These are phyloP conservation scores for Fusarium scirpi DNA, from an alignment of 2,329 filamentous ascomycete species.

Conservation along the genomic window DNA sequence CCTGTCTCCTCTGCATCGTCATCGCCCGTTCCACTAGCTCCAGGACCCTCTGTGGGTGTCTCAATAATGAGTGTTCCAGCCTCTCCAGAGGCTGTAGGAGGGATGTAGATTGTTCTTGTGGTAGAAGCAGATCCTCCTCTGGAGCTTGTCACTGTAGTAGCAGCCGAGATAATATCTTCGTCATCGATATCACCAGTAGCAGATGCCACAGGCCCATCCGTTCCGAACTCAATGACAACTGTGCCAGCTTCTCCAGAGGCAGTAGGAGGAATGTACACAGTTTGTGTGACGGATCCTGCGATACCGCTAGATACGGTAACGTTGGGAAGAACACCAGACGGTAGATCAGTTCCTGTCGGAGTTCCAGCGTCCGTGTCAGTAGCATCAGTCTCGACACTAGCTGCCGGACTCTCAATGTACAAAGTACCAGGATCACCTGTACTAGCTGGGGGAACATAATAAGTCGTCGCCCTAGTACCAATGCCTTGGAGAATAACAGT, in stretches of 20 bases:
- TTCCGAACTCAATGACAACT: constrained; percentile 6
- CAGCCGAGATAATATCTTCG: not conserved
- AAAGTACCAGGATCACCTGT: constrained; percentile 2
- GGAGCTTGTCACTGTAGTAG: not conserved
- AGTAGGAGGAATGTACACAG: constrained; percentile 10
- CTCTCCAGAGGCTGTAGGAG: not conserved
- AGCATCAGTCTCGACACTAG: not conserved
- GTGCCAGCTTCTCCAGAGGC: constrained; percentile 7
- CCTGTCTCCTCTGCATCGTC: accelerated
- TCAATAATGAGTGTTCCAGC: constrained; percentile 2
- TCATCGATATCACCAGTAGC: not conserved
- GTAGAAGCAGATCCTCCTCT: too few relatives aligned
- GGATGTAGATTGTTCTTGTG: not conserved
- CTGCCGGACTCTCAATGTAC: not conserved
- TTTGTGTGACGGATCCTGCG: not conserved
- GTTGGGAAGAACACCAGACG: not conserved
- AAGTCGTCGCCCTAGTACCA: not conserved
- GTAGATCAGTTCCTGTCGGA: not conserved
- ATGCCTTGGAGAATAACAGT: constrained; percentile 4
- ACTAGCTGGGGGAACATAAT: not conserved
- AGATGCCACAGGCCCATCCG: not conserved
- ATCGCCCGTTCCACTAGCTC: not conserved
- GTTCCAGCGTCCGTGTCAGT: not conserved
- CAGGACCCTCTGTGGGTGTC: not conserved
- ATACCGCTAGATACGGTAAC: constrained; percentile 1